Evolutionary conservation across 2,329 filamentous ascomycete species (phyloP), one percentile per base, ranked within the genome.

Genomic region (Gaeumannomyces sp.): DNA sequence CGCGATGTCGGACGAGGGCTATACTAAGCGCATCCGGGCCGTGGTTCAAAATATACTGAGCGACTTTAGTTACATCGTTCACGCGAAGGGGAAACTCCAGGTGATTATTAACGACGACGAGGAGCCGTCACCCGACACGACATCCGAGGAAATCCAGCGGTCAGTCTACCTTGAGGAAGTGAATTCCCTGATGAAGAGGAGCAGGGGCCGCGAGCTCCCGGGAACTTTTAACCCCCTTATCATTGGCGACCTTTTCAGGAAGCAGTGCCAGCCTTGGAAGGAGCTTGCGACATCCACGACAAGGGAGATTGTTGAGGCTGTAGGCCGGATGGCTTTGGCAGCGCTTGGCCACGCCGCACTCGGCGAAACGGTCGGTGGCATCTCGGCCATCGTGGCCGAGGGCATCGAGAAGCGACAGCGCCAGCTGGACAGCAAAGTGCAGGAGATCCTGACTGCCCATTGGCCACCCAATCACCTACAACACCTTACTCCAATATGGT

Each of bases 1-100:
- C 14, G 14, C 64, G 6, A 59, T 63, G 8, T 71, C 73, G 0
- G 61, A 68, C 1, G 25, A 67, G 0, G 77, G 76, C 1, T 78
- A 79, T 38, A 61, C 70, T 0, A 80, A 76, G 53, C 78, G 84
- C 0, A 74, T 89, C 5, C 78, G 85, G 0, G 84, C 85, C 0
- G 76, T 82, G 0, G 74, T 86, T 1, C 84, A 87, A 64, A 79
- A 82, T 45, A 71, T 79, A 2, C 80, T 83, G 60, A 65, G 72
- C 0, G 71, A 76, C 0, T 89, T 88, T 67, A 75, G 80, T 0
- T 67, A 75, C 0, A 64, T 74, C 1, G 81, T 87, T 73, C 69
- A 71, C 0, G 60, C 69, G 0, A 65, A 70, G 0, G 84, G 85
- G 0, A 77, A 81, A 63, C 74, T 71, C 22, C 75, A 73, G 27